phyloP scores from a whole-genome alignment of 192 early-diverging fungal species.

The Diversispora eburnea region DNA sequence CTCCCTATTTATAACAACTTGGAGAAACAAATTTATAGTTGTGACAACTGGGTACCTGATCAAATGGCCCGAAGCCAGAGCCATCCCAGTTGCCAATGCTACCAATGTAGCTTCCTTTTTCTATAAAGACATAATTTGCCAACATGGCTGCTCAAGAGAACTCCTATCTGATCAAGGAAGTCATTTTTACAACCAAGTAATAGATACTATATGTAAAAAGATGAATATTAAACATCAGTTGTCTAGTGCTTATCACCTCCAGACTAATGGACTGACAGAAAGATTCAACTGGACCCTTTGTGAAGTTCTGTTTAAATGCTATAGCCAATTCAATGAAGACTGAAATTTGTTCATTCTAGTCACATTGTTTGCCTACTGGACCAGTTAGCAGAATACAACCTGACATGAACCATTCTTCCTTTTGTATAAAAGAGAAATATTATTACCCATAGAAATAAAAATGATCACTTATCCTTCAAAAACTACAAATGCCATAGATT shows the following conservation, averaged over 20 bases:
- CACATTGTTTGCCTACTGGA: not conserved
- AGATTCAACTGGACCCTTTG: not conserved
- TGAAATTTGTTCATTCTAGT: not conserved
- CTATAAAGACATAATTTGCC: constrained; percentile 31
- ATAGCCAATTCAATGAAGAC: not conserved
- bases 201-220: not conserved
- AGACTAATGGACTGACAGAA: constrained; percentile 15
- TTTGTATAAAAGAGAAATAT: not conserved
- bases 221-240: constrained; percentile 1
- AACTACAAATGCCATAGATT: not conserved
- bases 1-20: not conserved
- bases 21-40: constrained; percentile 30
- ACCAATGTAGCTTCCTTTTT: constrained; percentile 25
- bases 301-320: not conserved
- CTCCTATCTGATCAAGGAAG: constrained; percentile 26
- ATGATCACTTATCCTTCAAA: not conserved
- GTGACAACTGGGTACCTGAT: constrained; percentile 33
- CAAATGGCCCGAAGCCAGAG: constrained; percentile 31
- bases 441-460: constrained; percentile 1
- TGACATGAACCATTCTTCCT: constrained; percentile 9
- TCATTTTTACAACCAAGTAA: constrained; percentile 19
- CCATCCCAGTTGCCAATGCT: constrained; percentile 27
- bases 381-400: not conserved
- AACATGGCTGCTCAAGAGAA: constrained; percentile 31
- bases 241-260: constrained; percentile 29